Evolutionary conservation across 228 moss, liverwort and hornwort genomes (phyloP), one percentile per base, ranked within the genome.

Genomic region (Sphagnum fallax): DNA sequence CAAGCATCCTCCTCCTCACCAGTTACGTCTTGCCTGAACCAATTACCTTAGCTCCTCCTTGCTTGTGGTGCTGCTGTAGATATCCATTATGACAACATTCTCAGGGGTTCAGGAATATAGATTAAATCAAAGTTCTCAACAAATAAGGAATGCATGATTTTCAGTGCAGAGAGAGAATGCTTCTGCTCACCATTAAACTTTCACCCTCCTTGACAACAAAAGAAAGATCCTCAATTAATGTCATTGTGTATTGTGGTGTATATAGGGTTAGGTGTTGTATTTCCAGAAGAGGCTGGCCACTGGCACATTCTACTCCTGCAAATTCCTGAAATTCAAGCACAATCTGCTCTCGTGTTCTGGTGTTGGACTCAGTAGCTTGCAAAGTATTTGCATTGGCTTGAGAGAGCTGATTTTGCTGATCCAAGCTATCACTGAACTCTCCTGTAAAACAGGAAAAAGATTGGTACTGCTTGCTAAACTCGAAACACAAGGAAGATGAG

Each of bases 381-480:
- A 71, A 47, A 75, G 74, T 68, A 48, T 75, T 75, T 65, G 58
- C 65, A 73, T 63, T 71, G 55, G 68, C 75, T 82, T 80, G 84
- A 6, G 80, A 88, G 60, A 78, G 85, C 6, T 67, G 75, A 61
- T 85, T 88, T 65, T 88, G 88, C 74, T 84, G 82, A 66, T 88
- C 88, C 67, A 96, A 71, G 7, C 91, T 74, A 57, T 92, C 91
- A 52, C 79, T 84, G 67, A 92, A 91, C 72, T 92, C 92, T 74
- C 96, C 96, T 96, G 91, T 65, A 10, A 15, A 16, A 61, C 48
- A 65, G 48, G 11, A 10, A 65, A 13, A 65, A 64, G 48, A 49
- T 8, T 49, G 49, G 9, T 14, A 16, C 15, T n/a, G n/a, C 10
- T 10, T 50, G 49, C 7, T 65, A 13, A 48, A 48, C 14, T 50